Percentiles rank a stretch among this genome's conserved stretches.
Conservation (phyloP, 768 basidiomycete species). For the Mycena venus region DNA sequence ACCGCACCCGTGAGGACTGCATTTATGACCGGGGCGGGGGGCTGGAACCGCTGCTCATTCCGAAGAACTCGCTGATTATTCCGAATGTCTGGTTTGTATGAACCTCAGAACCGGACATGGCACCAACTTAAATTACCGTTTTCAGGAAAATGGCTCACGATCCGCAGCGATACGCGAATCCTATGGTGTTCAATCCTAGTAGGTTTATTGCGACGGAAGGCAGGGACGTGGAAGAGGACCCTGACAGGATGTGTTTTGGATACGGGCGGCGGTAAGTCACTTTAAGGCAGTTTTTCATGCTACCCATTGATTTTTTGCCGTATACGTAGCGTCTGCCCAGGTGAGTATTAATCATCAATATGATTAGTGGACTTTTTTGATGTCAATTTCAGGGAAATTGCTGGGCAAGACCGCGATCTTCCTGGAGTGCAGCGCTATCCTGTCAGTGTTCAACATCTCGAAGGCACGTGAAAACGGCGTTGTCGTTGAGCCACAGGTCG, state of each 20-base stretch:
- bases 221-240: conserved; percentile 16
- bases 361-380: too few species aligned
- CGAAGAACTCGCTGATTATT: conserved; percentile 6
- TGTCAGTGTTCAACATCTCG: conserved; percentile 20
- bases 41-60: neutral
- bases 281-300: neutral
- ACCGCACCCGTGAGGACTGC: conserved; percentile 8
- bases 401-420: conserved; percentile 4
- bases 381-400: neutral
- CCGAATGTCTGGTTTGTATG: conserved; percentile 7
- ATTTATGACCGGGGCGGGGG: neutral
- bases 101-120: too few species aligned
- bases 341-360: neutral
- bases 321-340: conserved; percentile 21
- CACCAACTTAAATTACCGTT: neutral
- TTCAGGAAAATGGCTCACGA: conserved; percentile 25
- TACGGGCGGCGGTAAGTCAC: conserved; percentile 23
- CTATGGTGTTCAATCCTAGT: conserved; percentile 22
- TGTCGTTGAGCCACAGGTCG: neutral
- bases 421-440: conserved; percentile 7
- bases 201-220: neutral
- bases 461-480: neutral
- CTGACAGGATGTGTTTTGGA: conserved; percentile 7
- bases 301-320: neutral
- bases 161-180: conserved; percentile 4